Evolutionary conservation across 2,329 filamentous ascomycete species (phyloP).

Genomic region (Plectosphaerella plurivora): DNA sequence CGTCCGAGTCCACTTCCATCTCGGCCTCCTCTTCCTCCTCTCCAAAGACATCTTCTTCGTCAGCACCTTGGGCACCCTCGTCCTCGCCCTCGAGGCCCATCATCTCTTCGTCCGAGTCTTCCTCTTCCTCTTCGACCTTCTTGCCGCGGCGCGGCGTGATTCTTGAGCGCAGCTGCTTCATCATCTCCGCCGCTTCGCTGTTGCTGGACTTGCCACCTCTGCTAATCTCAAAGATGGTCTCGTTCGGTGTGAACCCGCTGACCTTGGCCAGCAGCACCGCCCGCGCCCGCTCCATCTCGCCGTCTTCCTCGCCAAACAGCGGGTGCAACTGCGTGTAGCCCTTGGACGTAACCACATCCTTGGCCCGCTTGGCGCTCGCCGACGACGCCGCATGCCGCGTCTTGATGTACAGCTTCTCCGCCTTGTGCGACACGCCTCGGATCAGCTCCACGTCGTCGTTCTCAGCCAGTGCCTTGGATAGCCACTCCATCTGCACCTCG

Average conservation of each 20-base stretch:
- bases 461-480: conserved; percentile 72
- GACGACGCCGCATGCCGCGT: conserved; percentile 86
- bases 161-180: conserved; percentile 66
- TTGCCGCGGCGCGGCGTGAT: conserved; percentile 52
- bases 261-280: conserved; percentile 86
- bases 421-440: conserved; percentile 73
- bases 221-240: conserved; percentile 96
- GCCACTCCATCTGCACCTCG: conserved; percentile 75
- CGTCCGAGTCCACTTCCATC: conserved; percentile 47
- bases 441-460: conserved; percentile 69
- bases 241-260: conserved; percentile 80
- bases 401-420: conserved; percentile 86
- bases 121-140: conserved; percentile 32
- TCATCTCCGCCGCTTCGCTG: conserved; percentile 67
- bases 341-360: conserved; percentile 67
- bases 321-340: conserved; percentile 73
- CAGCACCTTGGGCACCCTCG: conserved; percentile 13
- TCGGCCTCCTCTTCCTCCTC: conserved; percentile 32
- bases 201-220: conserved; percentile 61
- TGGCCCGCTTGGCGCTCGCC: conserved; percentile 84
- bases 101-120: conserved; percentile 19
- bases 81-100: conserved; percentile 30
- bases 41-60: conserved; percentile 11
- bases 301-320: conserved; percentile 69
- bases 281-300: conserved; percentile 64